Evolutionary conservation across 1,139 yeast species (phyloP), one percentile per base, ranked within the genome.

Genomic region (Kodamaea ohmeri): DNA sequence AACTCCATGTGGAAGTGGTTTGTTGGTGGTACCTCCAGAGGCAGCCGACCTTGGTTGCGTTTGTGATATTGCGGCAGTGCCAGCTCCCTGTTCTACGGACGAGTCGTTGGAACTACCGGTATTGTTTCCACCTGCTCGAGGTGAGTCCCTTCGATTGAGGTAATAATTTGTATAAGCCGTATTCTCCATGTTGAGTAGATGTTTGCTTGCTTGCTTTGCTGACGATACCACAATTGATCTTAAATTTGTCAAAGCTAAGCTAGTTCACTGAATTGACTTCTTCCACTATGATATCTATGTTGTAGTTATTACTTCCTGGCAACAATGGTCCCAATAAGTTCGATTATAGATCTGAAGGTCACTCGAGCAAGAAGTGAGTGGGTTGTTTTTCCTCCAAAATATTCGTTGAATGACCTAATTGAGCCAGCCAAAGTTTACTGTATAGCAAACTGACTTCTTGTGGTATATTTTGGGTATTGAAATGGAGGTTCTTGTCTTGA

Each of bases 161-260:
- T 37, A 37, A 17, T 37, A 37, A 27, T 37, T 37, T 19, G 39
- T 19, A 24, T 37, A 37, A 9, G 39, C 29, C 5, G 39, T 14
- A 26, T 37, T 37, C 26, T 37, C 39, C 39, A 39, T 33, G 21
- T 25, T 18, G 25, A 24, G 26, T n/a, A n/a, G 7, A 24, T 24
- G 7, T n/a, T 24, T 7, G 7, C n/a, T 27, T 27, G 30, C 30
- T 15, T 27, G 8, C 16, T 5, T 15, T 25, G 17, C 4, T n/a
- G 4, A 25, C 4, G 6, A 25, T 4, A 15, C 15, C 6, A 13
- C 6, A 24, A 24, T 24, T 5, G 25, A 9, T 13, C n/a, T n/a
- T n/a, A n/a, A n/a, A n/a, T n/a, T n/a, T n/a, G n/a, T 24, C 25
- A 24, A 9, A 9, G 25, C 12, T 13, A 24, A 24, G 12, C 4